Evolutionary conservation across 2,329 filamentous ascomycete species (phyloP).

Genomic region (Phaeoacremonium minimum): DNA sequence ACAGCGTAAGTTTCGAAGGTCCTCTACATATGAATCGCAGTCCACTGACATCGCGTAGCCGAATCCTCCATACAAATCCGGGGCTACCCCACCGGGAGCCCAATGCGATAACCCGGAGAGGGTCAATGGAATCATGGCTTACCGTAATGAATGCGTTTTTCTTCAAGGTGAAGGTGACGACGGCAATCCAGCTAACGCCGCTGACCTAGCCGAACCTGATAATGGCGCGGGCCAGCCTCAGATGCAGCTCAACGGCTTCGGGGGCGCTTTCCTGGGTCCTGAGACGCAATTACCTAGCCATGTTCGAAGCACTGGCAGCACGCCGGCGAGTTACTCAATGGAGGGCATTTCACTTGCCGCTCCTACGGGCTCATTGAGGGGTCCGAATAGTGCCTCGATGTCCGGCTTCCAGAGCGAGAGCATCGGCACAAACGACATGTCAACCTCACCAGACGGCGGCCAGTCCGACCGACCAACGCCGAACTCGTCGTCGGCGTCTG

Average conservation of each 20-base stretch:
- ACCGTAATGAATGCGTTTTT: constrained; percentile 39
- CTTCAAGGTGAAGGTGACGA: constrained; percentile 34
- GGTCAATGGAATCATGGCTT: constrained; percentile 34
- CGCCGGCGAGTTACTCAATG: constrained; percentile 9
- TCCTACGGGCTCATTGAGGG: constrained; percentile 1
- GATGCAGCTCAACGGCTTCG: constrained; percentile 7
- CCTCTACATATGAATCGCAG: no score
- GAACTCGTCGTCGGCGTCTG: constrained; percentile 48
- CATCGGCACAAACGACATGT: constrained; percentile 40
- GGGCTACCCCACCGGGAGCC: constrained; percentile 11
- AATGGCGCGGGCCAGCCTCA: constrained; percentile 3
- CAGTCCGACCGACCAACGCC: constrained; percentile 54
- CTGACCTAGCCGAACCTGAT: constrained; percentile 34
- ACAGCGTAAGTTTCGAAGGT: constrained; percentile 44
- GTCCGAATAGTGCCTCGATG: constrained; percentile 2
- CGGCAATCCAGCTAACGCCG: constrained; percentile 30
- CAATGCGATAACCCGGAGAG: constrained; percentile 11
- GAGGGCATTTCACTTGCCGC: constrained; percentile 10
- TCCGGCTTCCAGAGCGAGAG: constrained; percentile 35
- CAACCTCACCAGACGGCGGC: constrained; percentile 43
- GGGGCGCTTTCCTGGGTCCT: constrained; percentile 28
- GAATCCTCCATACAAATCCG: no score
- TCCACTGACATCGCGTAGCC: no score
- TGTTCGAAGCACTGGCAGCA: constrained; percentile 15
- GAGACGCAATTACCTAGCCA: constrained; percentile 31